Conservation (phyloP, 768 basidiomycete genomes). For the Suillus ampliporus region DNA sequence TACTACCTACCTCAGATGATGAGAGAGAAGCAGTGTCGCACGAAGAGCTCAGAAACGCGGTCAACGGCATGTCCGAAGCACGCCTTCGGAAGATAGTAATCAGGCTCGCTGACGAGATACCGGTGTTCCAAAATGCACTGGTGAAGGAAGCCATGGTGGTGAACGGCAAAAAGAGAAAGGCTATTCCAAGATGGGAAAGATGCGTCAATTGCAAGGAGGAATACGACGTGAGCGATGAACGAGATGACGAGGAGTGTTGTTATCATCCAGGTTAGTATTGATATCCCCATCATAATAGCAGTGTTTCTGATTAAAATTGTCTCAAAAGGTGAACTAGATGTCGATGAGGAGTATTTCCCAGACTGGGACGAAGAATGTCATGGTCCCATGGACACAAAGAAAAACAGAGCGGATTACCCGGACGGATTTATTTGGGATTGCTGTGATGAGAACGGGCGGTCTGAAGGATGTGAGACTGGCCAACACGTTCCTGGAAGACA, state of each 20-base stretch:
- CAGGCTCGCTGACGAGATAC: background rate
- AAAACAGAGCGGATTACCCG: background rate
- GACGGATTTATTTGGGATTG: background rate
- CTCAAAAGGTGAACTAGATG: background rate
- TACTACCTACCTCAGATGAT: background rate
- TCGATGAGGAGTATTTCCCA: background rate
- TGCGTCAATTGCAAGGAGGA: background rate
- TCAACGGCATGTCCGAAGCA: background rate
- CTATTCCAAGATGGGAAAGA: background rate
- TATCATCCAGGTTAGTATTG: background rate
- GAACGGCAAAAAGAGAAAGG: background rate
- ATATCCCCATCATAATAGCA: background rate
- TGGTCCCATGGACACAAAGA: background rate
- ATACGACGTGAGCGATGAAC: background rate
- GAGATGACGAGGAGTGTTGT: background rate
- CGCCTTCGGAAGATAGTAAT: background rate
- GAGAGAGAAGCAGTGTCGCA: background rate
- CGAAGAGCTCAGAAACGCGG: background rate
- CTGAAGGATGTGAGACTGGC: background rate
- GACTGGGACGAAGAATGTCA: background rate
- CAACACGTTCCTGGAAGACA: background rate
- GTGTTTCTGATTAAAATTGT: background rate
- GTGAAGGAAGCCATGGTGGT: background rate
- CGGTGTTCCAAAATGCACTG: background rate
- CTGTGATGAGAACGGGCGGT: background rate